Base-by-base conservation (phyloP, 805 yeast species). In the Helenozyma baotianmanensis region DNA sequence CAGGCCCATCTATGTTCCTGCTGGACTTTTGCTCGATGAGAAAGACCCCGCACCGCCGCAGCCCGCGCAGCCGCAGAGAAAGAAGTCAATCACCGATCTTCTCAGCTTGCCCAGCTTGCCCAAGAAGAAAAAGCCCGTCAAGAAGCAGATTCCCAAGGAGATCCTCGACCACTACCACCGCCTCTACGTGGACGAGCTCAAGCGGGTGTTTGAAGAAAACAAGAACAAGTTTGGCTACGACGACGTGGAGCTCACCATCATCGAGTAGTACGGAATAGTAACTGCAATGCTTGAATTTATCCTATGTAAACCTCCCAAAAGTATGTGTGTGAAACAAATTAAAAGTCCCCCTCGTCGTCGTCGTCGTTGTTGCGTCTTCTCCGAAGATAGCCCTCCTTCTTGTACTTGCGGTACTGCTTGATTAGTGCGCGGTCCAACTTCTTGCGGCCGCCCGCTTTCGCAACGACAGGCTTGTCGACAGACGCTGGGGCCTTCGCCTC, bases 101-200 rank as follows among this genome's bases (percentile, higher is more conserved):
- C 56, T 60, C 43, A 54, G 48, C 25, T 38, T 52, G 21, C 38
- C 40, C 9, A 54, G 48, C 25, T 38, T 52, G 21, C 38, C 40
- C 9, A 44, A 36, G 14, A 25, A 27, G 14, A 35, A 28, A 35
- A 48, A 48, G 30, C 31, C 44, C 13, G 39, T 48, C 2, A 50
- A 48, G 32, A 34, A 58, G 4, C 59, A 60, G 30, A 50, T 63
- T 16, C 70, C 72, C 2, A 61, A 53, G 15, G 66, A 58, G 21
- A 35, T 65, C 18, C 67, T 88, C 12, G 80, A 82, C 33, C 67
- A 78, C 40, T 87, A 82, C 49, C 98, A 90, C 57, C 62, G 59
- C 11, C 45, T 78, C 16, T 92, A 92, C 52, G 70, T 82, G 9
- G 69, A 74, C 6, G 84, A 78, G 39, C 58, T 89, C 45, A 57